Percentiles rank a stretch among this genome's conserved stretches.
Evolutionary conservation across 192 early-diverging fungal genomes (phyloP).

Genomic region (Coemansia sp.): DNA sequence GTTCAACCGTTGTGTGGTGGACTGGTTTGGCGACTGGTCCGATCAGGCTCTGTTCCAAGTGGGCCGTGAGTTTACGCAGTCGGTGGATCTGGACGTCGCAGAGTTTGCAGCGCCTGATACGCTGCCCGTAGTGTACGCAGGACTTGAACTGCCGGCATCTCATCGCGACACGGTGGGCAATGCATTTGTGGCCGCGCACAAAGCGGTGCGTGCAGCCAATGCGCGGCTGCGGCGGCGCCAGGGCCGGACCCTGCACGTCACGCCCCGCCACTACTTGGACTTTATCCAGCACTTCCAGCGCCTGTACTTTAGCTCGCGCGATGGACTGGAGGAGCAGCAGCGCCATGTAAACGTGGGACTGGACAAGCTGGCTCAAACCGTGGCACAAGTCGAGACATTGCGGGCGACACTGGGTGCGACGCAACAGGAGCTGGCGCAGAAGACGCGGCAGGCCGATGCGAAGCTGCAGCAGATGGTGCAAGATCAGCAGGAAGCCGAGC

Average conservation of each 20-base stretch:
- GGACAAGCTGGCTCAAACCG: conserved; percentile 93
- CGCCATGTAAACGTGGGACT: conserved; percentile 96
- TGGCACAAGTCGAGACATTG: conserved; percentile 92
- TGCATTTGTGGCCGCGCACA: conserved; percentile 90
- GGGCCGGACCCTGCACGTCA: conserved; percentile 83
- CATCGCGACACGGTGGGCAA: conserved; percentile 87
- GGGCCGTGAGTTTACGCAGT: conserved; percentile 90
- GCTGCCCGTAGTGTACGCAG: conserved; percentile 75
- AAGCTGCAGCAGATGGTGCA: conserved; percentile 94
- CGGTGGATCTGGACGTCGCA: conserved; percentile 80
- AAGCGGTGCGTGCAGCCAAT: conserved; percentile 86
- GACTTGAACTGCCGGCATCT: conserved; percentile 63
- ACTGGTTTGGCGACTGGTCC: conserved; percentile 99
- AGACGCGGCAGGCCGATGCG: conserved; percentile 88
- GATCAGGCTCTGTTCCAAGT: conserved; percentile 99
- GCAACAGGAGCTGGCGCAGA: conserved; percentile 78
- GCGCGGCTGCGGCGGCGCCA: conserved; percentile 75
- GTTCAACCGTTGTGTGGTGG: conserved; percentile 99
- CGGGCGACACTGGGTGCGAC: conserved; percentile 82
- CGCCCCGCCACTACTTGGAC: conserved; percentile 98
- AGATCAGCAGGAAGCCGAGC: conserved; percentile 92
- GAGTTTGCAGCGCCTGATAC: conserved; percentile 64
- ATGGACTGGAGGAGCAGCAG: conserved; percentile 96
- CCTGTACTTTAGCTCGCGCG: conserved; percentile 88
- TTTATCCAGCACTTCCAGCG: conserved; percentile 91